These are phyloP conservation scores for Trametes sanguinea DNA, from an alignment of 768 basidiomycete species.

Conservation along the genomic window DNA sequence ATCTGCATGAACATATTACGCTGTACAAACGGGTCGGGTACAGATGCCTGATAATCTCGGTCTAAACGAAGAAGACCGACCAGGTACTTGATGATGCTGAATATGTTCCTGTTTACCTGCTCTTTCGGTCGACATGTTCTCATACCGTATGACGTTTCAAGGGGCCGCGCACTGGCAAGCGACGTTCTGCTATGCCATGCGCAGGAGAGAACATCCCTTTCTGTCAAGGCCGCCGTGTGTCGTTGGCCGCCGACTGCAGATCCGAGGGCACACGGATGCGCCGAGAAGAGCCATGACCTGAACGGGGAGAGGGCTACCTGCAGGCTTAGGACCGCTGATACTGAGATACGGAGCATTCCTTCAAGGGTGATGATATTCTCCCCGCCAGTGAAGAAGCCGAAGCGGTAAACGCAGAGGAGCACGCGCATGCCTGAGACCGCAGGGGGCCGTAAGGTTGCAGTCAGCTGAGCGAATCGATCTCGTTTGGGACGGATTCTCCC, in stretches of 20 bases:
- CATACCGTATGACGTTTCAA: neutral
- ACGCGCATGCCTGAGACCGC: neutral
- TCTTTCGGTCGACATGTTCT: slow-evolving; percentile 12
- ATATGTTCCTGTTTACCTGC: neutral
- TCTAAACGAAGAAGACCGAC: neutral
- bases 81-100: neutral
- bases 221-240: neutral
- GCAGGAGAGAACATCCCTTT: neutral
- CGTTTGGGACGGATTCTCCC: slow-evolving; percentile 11
- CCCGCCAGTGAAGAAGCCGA: neutral
- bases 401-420: neutral
- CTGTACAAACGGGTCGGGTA: neutral
- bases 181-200: neutral
- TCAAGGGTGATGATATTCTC: slow-evolving; percentile 3
- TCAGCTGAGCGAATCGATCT: slow-evolving; percentile 7
- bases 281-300: neutral
- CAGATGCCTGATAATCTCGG: neutral
- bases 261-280: neutral
- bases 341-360: neutral
- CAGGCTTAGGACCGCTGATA: too few relatives aligned
- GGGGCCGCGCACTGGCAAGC: neutral
- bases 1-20: slow-evolving; percentile 11
- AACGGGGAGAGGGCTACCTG: neutral
- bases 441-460: neutral
- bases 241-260: neutral